Conservation (phyloP, 2,329 filamentous ascomycete genomes). For the Pestalotiopsis sp. region DNA sequence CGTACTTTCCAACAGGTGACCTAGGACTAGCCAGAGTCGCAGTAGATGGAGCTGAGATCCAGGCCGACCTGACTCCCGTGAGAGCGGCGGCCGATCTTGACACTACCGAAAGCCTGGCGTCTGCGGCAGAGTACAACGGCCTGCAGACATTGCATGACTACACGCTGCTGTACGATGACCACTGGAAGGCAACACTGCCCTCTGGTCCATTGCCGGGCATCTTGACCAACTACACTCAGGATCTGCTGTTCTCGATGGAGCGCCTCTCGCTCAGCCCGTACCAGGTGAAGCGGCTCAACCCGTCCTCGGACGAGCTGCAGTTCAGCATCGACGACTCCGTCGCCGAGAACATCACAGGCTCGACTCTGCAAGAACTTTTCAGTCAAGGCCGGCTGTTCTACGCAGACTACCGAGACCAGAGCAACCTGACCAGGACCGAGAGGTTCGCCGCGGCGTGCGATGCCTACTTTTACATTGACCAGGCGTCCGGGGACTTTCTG, state of each 20-base stretch:
- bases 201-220: constrained; percentile 37
- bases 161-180: constrained; percentile 40
- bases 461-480: constrained; percentile 49
- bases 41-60: neutral
- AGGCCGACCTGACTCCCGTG: neutral
- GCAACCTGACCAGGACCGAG: constrained; percentile 16
- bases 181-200: constrained; percentile 41
- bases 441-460: constrained; percentile 44
- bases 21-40: neutral
- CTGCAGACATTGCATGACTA: constrained; percentile 37
- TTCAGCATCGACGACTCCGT: constrained; percentile 37
- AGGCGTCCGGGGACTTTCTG: constrained; percentile 42
- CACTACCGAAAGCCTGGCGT: neutral
- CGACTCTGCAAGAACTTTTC: constrained; percentile 35
- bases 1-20: neutral
- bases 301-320: constrained; percentile 32
- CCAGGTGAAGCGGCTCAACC: constrained; percentile 34
- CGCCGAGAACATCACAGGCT: constrained; percentile 32
- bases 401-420: constrained; percentile 43
- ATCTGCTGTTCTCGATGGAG: constrained; percentile 51
- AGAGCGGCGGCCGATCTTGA: neutral
- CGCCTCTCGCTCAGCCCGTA: constrained; percentile 45
- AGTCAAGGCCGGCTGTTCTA: constrained; percentile 42
- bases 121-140: neutral
- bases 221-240: constrained; percentile 46